Conservation (phyloP, 345 rosid genomes). For the Kernera saxatilis region DNA sequence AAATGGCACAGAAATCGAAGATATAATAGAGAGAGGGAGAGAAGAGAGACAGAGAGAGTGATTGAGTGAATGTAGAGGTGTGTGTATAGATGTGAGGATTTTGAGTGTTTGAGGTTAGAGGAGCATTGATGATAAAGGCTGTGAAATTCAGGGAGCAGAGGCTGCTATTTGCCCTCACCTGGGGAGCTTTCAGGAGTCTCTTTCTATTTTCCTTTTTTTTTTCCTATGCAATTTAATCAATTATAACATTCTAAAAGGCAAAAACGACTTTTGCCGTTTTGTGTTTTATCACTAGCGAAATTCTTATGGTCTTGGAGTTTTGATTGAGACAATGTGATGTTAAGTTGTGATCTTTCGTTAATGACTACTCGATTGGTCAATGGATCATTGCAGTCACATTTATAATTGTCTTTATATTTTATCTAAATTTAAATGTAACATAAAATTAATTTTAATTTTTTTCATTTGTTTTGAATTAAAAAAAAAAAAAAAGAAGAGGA, state of each 20-base stretch:
- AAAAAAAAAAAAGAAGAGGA: too few species aligned
- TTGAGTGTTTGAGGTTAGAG: constrained; percentile 36
- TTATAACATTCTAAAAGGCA: not conserved
- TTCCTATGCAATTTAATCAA: not conserved
- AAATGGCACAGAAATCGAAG: constrained; percentile 10
- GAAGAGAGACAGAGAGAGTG: constrained; percentile 8
- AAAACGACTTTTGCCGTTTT: constrained; percentile 22
- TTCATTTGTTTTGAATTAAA: too few species aligned
- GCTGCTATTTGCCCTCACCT: constrained; percentile 33
- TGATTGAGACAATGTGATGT: constrained; percentile 32
- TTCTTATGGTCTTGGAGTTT: constrained; percentile 25
- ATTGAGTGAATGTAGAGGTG: not conserved
- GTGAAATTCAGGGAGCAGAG: constrained; percentile 31
- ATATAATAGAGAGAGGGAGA: not conserved
- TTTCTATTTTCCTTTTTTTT: constrained; percentile 6
- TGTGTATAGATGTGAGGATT: constrained; percentile 14
- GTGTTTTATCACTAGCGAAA: constrained; percentile 20
- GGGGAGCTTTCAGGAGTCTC: constrained; percentile 28
- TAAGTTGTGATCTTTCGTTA: constrained; percentile 32
- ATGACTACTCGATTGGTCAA: constrained; percentile 29
- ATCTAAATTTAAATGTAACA: not conserved
- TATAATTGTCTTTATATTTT: not conserved
- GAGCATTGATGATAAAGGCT: constrained; percentile 36
- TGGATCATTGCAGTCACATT: constrained; percentile 7
- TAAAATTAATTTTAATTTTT: too few species aligned